A percentile compares a stretch with the other conserved stretches of the same genome.
Evolutionary conservation across 345 rosid genomes (phyloP).

Genomic region (Pseudoturritis turrita): DNA sequence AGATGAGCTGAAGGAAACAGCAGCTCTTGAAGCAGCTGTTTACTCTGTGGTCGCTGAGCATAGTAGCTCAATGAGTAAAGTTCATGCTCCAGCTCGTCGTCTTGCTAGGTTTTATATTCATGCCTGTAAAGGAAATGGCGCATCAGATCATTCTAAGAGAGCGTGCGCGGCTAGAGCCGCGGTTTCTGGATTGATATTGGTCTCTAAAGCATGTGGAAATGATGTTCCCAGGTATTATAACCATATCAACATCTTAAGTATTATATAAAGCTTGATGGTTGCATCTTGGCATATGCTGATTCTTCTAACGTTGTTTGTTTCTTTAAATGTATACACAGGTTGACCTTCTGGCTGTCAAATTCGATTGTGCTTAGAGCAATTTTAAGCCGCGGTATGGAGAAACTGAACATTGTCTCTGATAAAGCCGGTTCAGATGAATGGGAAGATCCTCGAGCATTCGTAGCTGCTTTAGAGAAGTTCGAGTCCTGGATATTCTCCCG

Average conservation of each 20-base stretch:
- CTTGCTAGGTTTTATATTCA: conserved; percentile 84
- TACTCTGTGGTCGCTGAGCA: conserved; percentile 92
- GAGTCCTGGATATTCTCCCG: conserved; percentile 92
- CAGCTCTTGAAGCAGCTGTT: conserved; percentile 77
- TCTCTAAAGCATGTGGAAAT: conserved; percentile 91
- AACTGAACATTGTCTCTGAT: conserved; percentile 18
- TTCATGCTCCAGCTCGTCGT: conserved; percentile 89
- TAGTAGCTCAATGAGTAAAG: conserved; percentile 75
- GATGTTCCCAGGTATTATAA: conserved; percentile 74
- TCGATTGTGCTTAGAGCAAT: conserved; percentile 70
- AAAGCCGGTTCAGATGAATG: conserved; percentile 40
- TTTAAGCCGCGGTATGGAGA: conserved; percentile 42
- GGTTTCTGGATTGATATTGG: conserved; percentile 78
- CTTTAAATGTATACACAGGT: conserved; percentile 40
- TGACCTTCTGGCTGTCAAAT: conserved; percentile 94
- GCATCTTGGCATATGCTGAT: background rate
- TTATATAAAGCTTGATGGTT: background rate
- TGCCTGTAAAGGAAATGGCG: conserved; percentile 46
- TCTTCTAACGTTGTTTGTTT: background rate
- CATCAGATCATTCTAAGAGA: conserved; percentile 39
- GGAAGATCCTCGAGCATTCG: conserved; percentile 58
- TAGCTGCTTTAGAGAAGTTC: conserved; percentile 66
- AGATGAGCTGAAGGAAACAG: conserved; percentile 92
- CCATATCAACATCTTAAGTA: background rate
- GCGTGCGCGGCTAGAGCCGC: conserved; percentile 71